Conservation (phyloP, 352 stramenopile genomes). For the Globisporangium irregulare region DNA sequence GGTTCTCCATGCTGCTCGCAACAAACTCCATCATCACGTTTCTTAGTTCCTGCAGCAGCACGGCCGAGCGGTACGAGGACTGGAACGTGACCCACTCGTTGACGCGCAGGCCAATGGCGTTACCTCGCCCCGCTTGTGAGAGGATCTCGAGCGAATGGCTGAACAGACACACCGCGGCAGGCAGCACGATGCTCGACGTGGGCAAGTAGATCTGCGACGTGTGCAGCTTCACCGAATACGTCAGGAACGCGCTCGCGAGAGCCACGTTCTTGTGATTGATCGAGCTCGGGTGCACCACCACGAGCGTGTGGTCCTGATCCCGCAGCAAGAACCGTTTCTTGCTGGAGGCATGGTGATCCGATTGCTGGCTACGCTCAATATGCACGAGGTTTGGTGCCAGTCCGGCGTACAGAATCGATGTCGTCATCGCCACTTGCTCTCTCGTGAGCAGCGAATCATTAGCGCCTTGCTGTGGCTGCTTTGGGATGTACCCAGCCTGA, state of each 20-base stretch:
- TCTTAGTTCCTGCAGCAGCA: slow-evolving; percentile 53
- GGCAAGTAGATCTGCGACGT: slow-evolving; percentile 84
- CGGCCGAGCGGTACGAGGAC: slow-evolving; percentile 49
- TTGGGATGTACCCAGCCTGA: slow-evolving; percentile 59
- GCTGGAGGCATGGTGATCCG: slow-evolving; percentile 16
- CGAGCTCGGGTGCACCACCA: slow-evolving; percentile 68
- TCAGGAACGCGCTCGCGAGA: slow-evolving; percentile 66
- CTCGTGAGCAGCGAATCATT: slow-evolving; percentile 32
- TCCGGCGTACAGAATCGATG: slow-evolving; percentile 69
- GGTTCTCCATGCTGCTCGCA: slow-evolving; percentile 33
- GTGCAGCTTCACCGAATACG: slow-evolving; percentile 78
- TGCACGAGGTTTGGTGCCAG: slow-evolving; percentile 93
- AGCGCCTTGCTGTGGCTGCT: not conserved
- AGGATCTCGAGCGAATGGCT: slow-evolving; percentile 60
- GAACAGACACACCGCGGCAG: slow-evolving; percentile 65
- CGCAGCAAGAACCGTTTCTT: slow-evolving; percentile 39
- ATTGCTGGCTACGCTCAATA: slow-evolving; percentile 27
- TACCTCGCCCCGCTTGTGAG: slow-evolving; percentile 31
- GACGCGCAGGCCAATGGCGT: slow-evolving; percentile 50
- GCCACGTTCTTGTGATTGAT: slow-evolving; percentile 63
- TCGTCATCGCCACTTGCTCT: slow-evolving; percentile 55
- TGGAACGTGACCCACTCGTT: slow-evolving; percentile 74
- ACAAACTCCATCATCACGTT: slow-evolving; percentile 28
- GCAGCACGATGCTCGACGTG: slow-evolving; percentile 60
- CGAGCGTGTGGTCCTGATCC: slow-evolving; percentile 41